A percentile compares a stretch with the other conserved stretches of the same genome.
Conservation (phyloP, 169 alveolate genomes). For the Cyclospora cayetanensis region DNA sequence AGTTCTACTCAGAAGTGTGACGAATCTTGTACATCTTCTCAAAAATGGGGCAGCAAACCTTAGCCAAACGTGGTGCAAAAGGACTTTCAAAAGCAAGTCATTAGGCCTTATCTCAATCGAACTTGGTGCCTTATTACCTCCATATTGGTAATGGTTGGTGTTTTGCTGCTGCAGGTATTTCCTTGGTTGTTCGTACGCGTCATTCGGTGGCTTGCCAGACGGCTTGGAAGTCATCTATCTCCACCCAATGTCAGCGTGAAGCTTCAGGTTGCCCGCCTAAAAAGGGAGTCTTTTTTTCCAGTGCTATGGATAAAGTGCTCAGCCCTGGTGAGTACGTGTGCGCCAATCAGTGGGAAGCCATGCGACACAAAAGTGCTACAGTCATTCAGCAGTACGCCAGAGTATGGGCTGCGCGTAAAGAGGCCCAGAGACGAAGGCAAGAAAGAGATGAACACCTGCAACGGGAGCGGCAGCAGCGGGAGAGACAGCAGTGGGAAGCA, state of each 20-base stretch:
- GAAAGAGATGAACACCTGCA: neutral
- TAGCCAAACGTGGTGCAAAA: no score
- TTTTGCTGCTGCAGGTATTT: neutral
- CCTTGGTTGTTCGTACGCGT: neutral
- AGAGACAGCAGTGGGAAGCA: neutral
- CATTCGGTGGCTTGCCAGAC: neutral
- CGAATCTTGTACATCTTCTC: no score
- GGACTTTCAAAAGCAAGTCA: no score
- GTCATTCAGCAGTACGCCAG: neutral
- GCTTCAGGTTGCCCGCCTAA: neutral
- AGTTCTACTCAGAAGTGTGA: no score
- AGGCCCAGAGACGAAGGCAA: neutral
- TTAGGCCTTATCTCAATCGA: no score
- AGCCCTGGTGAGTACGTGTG: neutral
- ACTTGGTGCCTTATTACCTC: no score
- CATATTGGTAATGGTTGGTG: no score
- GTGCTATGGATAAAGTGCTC: neutral
- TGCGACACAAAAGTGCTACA: neutral
- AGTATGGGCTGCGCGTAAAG: neutral
- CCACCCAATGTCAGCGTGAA: neutral
- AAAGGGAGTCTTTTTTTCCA: neutral
- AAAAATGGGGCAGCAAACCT: no score
- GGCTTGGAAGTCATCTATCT: neutral
- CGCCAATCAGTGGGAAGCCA: neutral
- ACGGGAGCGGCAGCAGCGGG: constrained; percentile 8